Evolutionary conservation across 2,329 filamentous ascomycete genomes (phyloP).

Genomic region (Fusarium sororula): DNA sequence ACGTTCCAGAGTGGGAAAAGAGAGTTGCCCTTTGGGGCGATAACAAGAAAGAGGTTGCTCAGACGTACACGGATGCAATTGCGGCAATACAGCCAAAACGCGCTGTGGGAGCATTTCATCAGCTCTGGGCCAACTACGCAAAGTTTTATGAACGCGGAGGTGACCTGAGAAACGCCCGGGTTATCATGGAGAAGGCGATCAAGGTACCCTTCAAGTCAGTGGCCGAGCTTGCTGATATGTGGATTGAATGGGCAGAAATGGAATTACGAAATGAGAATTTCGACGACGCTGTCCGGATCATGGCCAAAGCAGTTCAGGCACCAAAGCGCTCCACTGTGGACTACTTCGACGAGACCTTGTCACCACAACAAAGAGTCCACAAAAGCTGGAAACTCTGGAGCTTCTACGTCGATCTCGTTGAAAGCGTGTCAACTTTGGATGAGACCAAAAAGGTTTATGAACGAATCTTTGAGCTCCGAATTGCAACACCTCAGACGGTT

Average conservation of each 20-base stretch:
- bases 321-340: conserved; percentile 98
- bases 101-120: conserved; percentile 90
- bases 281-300: conserved; percentile 91
- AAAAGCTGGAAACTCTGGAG: conserved; percentile 99
- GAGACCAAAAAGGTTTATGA: conserved; percentile 96
- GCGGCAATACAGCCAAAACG: conserved; percentile 93
- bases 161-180: conserved; percentile 83
- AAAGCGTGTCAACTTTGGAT: conserved; percentile 89
- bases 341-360: conserved; percentile 95
- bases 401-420: conserved; percentile 97
- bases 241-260: conserved; percentile 99
- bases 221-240: conserved; percentile 96
- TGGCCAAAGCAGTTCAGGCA: conserved; percentile 97
- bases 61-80: conserved; percentile 95
- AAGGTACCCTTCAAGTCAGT: conserved; percentile 98
- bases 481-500: conserved; percentile 96
- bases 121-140: conserved; percentile 95
- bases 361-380: conserved; percentile 94
- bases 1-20: conserved; percentile 97
- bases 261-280: conserved; percentile 96
- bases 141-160: conserved; percentile 94
- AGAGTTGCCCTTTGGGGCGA: conserved; percentile 94
- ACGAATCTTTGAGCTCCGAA: conserved; percentile 96
- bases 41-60: conserved; percentile 89
- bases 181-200: conserved; percentile 97